These are phyloP conservation scores for Raffaelea albimanens DNA, from an alignment of 2,329 filamentous ascomycete genomes.

Conservation along the genomic window DNA sequence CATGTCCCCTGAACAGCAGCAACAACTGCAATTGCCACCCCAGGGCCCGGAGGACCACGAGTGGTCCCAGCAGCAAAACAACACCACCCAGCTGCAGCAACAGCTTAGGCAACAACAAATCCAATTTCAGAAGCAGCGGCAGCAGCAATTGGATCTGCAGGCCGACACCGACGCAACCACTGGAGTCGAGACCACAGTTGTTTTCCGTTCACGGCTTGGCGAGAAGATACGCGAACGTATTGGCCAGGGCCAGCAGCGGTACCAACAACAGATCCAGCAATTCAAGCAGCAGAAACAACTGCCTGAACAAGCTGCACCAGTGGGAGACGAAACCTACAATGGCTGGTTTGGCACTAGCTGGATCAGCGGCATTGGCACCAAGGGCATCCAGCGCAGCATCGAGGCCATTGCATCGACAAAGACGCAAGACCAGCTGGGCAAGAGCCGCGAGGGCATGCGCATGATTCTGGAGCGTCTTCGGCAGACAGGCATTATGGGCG, in stretches of 20 bases:
- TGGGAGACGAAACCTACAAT: constrained; percentile 22
- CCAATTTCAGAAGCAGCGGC: no score
- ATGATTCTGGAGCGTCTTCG: constrained; percentile 64
- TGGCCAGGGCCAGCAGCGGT: constrained; percentile 27
- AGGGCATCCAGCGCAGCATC: constrained; percentile 68
- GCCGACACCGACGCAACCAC: constrained; percentile 32
- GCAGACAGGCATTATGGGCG: constrained; percentile 47
- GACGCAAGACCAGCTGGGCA: constrained; percentile 67
- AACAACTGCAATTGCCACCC: neutral
- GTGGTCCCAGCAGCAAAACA: constrained; percentile 7
- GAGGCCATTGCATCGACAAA: constrained; percentile 70
- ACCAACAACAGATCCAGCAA: constrained; percentile 15
- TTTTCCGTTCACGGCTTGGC: constrained; percentile 63
- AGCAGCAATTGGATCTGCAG: constrained; percentile 12
- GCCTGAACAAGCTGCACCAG: constrained; percentile 4
- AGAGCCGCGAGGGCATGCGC: constrained; percentile 75
- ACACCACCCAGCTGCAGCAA: neutral
- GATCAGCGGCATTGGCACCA: constrained; percentile 48
- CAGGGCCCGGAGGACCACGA: neutral
- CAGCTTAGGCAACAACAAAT: neutral
- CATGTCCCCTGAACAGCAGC: constrained; percentile 4
- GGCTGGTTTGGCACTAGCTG: constrained; percentile 32
- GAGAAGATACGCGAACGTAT: constrained; percentile 53
- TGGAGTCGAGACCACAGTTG: constrained; percentile 63
- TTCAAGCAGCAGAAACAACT: constrained; percentile 11